phyloP scores from a whole-genome alignment of 208 protist genomes.

The Porcisia hertigi region DNA sequence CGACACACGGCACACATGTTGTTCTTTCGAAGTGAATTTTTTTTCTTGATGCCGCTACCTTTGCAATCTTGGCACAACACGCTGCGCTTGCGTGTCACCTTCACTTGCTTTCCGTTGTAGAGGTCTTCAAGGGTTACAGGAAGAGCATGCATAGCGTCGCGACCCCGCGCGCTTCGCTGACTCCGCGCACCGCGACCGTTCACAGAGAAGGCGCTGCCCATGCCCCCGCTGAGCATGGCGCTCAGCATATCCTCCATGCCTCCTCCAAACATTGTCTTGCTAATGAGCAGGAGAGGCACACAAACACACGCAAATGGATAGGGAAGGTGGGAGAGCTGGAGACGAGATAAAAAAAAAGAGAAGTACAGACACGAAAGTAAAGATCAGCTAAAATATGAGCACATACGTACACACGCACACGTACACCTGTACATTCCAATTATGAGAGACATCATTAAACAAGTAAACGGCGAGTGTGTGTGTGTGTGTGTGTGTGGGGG shows the following conservation, averaged over 20 bases:
- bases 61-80: conserved; percentile 69
- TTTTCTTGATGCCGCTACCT: conserved; percentile 56
- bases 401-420: background rate
- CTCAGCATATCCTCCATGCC: conserved; percentile 73
- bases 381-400: background rate
- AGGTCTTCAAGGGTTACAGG: conserved; percentile 77
- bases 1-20: conserved; percentile 82
- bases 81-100: conserved; percentile 39
- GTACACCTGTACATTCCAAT: background rate
- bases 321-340: background rate
- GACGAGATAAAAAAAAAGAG: background rate
- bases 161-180: conserved; percentile 26
- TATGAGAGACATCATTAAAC: background rate
- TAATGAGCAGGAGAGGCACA: background rate
- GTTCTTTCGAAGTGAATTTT: background rate
- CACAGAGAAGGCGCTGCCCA: background rate
- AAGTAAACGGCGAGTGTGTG: background rate
- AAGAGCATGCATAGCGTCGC: conserved; percentile 34
- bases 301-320: background rate
- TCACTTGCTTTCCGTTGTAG: conserved; percentile 76
- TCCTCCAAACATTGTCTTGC: conserved; percentile 37
- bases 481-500: background rate
- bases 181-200: conserved; percentile 11
- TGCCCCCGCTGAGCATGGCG: conserved; percentile 65
- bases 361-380: background rate